Base-by-base conservation (phyloP, 495 filamentous ascomycete species). In the Hypoxylon cercidicola region DNA sequence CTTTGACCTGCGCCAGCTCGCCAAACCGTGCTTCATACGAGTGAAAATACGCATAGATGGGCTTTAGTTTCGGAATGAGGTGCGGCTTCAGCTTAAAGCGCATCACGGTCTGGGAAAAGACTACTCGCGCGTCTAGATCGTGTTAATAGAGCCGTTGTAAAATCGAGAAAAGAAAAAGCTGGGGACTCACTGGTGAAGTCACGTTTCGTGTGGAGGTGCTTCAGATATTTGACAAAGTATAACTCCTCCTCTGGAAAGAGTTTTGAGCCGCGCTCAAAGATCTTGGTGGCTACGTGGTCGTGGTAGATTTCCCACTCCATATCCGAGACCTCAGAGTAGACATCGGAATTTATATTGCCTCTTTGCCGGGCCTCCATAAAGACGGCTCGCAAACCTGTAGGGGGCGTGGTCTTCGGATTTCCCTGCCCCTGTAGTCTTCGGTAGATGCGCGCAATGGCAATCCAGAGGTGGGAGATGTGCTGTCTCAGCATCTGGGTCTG, bases 281-380 rank as follows among this genome's bases (percentile, higher is more conserved):
- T 97, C 76, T 92, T 96, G 28, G 89, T 90, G 5, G 92, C 94
- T 0, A 93, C 90, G 2, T 87, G 85, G 59, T 98, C 95, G 68
- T 96, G 93, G 75, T 99, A 99, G 65, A 95, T 95, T 69, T 93
- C 88, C 74, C 95, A 93, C 68, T 99, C 95, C 68, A 98, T 90
- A 54, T 96, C 82, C 21, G 95, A 94, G 69, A 88, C 90, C 7
- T 91, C 94, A 55, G 96, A 88, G 72, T 98, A 99, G 16, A 97
- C 92, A 74, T 97, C 95, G 63, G 91, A 93, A 15, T 89, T 96
- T 30, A 99, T 85, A 23, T 91, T 89, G 20, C 95, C 95, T 59
- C 87, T 85, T 61, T 88, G 89, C 13, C 95, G 85, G 49, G 95
- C 92, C 75, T 98, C 93, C 8, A 85, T 84, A 72, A 99, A 97